Percentiles rank a stretch among this genome's conserved stretches.
Evolutionary conservation across 2,329 filamentous ascomycete genomes (phyloP).

Genomic region (Trichoderma sp.): DNA sequence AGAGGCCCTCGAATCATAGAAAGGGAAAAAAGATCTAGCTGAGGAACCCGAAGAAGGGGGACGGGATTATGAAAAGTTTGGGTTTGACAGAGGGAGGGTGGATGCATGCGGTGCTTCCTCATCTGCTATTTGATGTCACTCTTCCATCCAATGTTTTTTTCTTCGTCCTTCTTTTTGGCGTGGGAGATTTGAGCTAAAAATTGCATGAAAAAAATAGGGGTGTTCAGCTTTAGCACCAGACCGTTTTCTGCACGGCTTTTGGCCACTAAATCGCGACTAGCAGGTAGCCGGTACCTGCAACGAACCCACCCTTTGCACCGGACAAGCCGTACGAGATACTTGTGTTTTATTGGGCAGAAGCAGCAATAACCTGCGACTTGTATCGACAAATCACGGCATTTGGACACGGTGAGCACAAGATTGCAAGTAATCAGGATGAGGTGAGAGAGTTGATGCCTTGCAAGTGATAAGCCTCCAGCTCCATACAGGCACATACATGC

Average conservation of each 20-base stretch:
- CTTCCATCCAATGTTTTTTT: not conserved
- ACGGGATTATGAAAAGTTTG: not conserved
- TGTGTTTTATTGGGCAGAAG: not conserved
- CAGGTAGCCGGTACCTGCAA: not conserved
- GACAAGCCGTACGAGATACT: not conserved
- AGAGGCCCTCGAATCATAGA: not conserved
- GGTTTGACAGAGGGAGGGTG: slow-evolving; percentile 4
- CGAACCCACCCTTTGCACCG: not conserved
- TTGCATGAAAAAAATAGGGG: not conserved
- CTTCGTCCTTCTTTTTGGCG: not conserved
- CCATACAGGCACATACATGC: not conserved
- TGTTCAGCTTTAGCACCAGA: not conserved
- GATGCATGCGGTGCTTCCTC: slow-evolving; percentile 11
- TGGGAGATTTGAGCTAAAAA: not conserved
- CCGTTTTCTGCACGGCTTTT: not conserved
- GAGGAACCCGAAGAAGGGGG: not conserved
- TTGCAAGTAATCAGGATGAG: not conserved
- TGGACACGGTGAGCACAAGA: not conserved
- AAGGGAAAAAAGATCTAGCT: not conserved
- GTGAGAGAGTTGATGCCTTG: not conserved
- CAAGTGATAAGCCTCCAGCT: not conserved
- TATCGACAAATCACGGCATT: not conserved
- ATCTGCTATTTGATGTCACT: slow-evolving; percentile 3
- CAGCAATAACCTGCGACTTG: not conserved
- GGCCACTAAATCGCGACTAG: not conserved